These are phyloP conservation scores for Linum trigynum DNA, from an alignment of 345 rosid species.

Conservation along the genomic window DNA sequence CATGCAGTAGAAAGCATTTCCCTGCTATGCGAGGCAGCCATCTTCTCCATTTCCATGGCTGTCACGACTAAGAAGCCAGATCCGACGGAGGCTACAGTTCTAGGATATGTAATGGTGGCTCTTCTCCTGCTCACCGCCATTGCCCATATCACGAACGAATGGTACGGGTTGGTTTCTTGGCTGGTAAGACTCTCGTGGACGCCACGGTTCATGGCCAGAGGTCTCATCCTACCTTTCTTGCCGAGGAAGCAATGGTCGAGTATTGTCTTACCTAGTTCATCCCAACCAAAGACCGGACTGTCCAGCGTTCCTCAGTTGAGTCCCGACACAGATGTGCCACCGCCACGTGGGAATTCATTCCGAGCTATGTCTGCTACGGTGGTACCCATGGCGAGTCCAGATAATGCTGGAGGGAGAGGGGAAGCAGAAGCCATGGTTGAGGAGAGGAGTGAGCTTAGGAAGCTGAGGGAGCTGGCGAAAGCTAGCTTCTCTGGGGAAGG, in stretches of 20 bases:
- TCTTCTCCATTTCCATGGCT: constrained; percentile 27
- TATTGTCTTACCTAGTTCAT: constrained; percentile 20
- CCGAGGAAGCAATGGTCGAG: constrained; percentile 37
- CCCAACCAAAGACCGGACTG: constrained; percentile 12
- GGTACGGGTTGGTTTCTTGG: constrained; percentile 32
- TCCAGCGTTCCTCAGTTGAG: constrained; percentile 18
- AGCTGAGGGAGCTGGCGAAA: constrained; percentile 38
- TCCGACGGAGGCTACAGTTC: constrained; percentile 10
- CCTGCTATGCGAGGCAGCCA: constrained; percentile 31
- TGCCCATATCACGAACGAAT: constrained; percentile 35
- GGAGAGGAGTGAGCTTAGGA: constrained; percentile 33
- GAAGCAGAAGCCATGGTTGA: neutral
- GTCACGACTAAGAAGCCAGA: constrained; percentile 12
- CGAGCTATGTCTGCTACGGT: constrained; percentile 38
- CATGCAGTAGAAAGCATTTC: constrained; percentile 36
- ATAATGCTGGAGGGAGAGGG: constrained; percentile 11
- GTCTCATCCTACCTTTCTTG: constrained; percentile 40
- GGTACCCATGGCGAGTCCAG: constrained; percentile 35
- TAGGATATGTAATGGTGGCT: constrained; percentile 31
- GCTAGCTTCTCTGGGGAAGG: constrained; percentile 32
- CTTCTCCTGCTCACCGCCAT: constrained; percentile 35
- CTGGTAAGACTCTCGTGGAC: constrained; percentile 27
- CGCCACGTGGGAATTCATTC: constrained; percentile 14
- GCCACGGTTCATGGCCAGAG: constrained; percentile 30
- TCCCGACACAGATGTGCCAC: constrained; percentile 16